Base-by-base conservation (phyloP, 1,139 yeast species). In the Sugiyamaella neomexicana region DNA sequence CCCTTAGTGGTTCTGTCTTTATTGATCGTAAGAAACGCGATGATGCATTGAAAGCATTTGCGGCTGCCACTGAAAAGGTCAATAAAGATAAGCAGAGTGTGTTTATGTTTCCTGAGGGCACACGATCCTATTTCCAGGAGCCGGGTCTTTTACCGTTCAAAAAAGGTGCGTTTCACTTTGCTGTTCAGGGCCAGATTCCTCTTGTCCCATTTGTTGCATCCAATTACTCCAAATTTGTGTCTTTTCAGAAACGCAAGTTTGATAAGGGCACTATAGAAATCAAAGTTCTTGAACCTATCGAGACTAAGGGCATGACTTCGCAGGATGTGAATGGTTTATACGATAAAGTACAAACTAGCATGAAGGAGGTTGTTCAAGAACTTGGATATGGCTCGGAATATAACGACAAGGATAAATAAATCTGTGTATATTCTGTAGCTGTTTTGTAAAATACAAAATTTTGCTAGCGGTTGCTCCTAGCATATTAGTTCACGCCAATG, bases 141-240 rank as follows among this genome's bases (percentile, higher is more conserved):
- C 85, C 95, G 51, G 83, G 79, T 9, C 73, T 95, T 70, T 76
- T 89, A 54, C 96, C 96, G 1, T 89, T 93, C 72, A 93, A 93
- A 71, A 95, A 95, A 69, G 99, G 99, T 50, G 98, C 98, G 0
- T 95, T 95, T 82, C 97, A 93, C 72, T 79, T 93, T 66, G 99
- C 99, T 10, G 86, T 86, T 59, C 96, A 91, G 71, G 96, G 96
- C 2, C 83, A 82, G 41, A 83, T 93, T 36, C 98, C 98, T 23
- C 76, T 93, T 46, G 82, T 93, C 12, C 99, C 99, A 2, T 77
- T 87, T 45, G 95, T 89, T 8, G 89, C 89, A 6, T 81, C 91
- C 43, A 95, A 93, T 72, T 88, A 95, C 55, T 85, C 96, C 5
- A 80, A 81, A 38, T 71, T 95, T 42, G 81, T 88, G 73, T 80